Conservation (phyloP, 2,329 filamentous ascomycete species). For the Alternaria angustiovoidea region DNA sequence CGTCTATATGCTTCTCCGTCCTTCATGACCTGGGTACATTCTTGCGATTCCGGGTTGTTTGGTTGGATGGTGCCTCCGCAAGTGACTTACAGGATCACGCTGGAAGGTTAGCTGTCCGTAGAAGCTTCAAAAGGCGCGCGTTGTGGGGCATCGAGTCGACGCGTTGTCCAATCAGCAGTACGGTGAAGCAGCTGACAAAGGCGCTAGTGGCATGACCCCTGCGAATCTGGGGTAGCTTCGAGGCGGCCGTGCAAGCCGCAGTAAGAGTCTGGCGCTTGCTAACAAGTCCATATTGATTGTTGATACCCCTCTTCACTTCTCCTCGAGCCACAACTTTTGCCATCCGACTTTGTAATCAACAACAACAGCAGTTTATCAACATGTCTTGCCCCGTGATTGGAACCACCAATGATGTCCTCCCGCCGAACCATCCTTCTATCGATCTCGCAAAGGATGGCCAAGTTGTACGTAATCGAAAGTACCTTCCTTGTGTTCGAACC, state of each 20-base stretch:
- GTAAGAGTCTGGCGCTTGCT: conserved; percentile 4
- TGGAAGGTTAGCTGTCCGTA: neutral
- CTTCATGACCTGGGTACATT: too few relatives aligned
- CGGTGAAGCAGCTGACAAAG: conserved; percentile 22
- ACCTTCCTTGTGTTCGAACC: neutral
- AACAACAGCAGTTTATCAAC: conserved; percentile 2
- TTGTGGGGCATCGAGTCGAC: neutral
- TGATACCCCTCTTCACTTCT: conserved; percentile 4
- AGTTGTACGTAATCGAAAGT: conserved; percentile 18
- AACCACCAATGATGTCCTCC: conserved; percentile 55
- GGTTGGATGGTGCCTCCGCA: neutral
- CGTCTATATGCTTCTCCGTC: too few relatives aligned
- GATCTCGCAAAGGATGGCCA: conserved; percentile 52
- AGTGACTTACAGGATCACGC: neutral
- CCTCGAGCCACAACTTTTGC: neutral
- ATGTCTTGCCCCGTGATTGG: conserved; percentile 52
- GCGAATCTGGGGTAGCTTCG: conserved; percentile 28
- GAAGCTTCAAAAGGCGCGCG: conserved; percentile 1
- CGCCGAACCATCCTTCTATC: conserved; percentile 54
- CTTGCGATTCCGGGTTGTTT: too few relatives aligned
- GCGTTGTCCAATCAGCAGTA: conserved; percentile 16
- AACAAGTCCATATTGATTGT: conserved; percentile 4
- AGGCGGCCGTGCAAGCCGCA: conserved; percentile 14
- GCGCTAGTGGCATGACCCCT: conserved; percentile 17
- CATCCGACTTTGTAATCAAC: neutral